Conservation (phyloP, 192 early-diverging fungal genomes). For the Podochytrium sp. region DNA sequence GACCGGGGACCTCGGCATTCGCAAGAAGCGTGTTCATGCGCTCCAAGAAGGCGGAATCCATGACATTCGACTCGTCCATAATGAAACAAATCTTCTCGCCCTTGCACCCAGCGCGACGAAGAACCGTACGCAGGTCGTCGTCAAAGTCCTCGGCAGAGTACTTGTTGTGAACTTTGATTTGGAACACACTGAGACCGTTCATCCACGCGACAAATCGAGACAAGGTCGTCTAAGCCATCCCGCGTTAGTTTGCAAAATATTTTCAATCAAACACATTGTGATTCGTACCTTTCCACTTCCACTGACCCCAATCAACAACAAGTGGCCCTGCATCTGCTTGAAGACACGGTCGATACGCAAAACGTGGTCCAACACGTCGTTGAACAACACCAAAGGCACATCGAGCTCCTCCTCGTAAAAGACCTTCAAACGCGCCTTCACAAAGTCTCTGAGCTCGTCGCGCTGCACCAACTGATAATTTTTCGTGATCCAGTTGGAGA, state of each 20-base stretch:
- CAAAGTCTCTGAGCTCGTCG: constrained; percentile 89
- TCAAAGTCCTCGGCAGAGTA: constrained; percentile 97
- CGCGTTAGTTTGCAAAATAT: neutral
- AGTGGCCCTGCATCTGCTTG: constrained; percentile 96
- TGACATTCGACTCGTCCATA: constrained; percentile 97
- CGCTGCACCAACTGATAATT: constrained; percentile 88
- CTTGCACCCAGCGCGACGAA: constrained; percentile 91
- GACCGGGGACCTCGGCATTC: constrained; percentile 97
- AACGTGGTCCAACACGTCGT: constrained; percentile 97
- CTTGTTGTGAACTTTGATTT: constrained; percentile 97
- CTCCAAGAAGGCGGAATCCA: constrained; percentile 98
- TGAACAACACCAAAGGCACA: constrained; percentile 93
- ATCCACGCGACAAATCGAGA: constrained; percentile 99
- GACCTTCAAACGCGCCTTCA: constrained; percentile 89
- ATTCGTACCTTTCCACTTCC: constrained; percentile 85
- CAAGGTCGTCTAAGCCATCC: constrained; percentile 73
- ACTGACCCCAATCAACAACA: constrained; percentile 96
- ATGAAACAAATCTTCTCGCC: constrained; percentile 98
- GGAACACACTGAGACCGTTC: constrained; percentile 95
- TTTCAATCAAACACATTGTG: neutral
- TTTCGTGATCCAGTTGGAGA: constrained; percentile 97
- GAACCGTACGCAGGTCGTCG: constrained; percentile 90
- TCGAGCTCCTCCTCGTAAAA: constrained; percentile 99
- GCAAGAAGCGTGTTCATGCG: constrained; percentile 99
- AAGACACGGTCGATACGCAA: constrained; percentile 98